Conservation (phyloP, 345 rosid genomes). For the Rhodamnia argentea region DNA sequence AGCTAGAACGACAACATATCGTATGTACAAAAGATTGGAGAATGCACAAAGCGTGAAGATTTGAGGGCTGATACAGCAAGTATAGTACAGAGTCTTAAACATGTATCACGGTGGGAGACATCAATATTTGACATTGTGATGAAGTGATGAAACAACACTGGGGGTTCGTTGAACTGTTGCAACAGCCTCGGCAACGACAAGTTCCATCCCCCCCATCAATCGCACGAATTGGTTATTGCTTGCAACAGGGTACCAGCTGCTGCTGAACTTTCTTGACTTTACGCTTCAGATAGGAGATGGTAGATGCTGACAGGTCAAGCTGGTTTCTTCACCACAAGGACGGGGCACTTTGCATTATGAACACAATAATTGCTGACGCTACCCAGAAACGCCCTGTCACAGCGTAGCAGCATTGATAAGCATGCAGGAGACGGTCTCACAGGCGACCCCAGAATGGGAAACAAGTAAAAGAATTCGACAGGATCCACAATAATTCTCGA, state of each 20-base stretch:
- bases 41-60: neutral
- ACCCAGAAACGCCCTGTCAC: neutral
- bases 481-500: neutral
- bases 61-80: neutral
- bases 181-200: neutral
- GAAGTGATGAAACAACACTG: neutral
- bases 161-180: neutral
- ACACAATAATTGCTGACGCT: constrained; percentile 3
- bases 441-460: neutral
- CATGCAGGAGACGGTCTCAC: neutral
- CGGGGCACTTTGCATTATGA: constrained; percentile 2
- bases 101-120: neutral
- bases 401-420: neutral
- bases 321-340: neutral
- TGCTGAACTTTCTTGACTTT: neutral
- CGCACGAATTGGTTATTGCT: neutral
- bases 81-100: neutral
- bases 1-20: neutral
- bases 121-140: neutral
- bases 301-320: neutral
- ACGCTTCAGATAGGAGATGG: neutral
- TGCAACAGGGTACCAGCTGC: neutral
- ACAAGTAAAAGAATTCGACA: neutral
- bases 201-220: neutral
- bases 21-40: neutral